Evolutionary conservation across 2,329 filamentous ascomycete species (phyloP), one percentile per base, ranked within the genome.

Genomic region (Talaromyces sp.): DNA sequence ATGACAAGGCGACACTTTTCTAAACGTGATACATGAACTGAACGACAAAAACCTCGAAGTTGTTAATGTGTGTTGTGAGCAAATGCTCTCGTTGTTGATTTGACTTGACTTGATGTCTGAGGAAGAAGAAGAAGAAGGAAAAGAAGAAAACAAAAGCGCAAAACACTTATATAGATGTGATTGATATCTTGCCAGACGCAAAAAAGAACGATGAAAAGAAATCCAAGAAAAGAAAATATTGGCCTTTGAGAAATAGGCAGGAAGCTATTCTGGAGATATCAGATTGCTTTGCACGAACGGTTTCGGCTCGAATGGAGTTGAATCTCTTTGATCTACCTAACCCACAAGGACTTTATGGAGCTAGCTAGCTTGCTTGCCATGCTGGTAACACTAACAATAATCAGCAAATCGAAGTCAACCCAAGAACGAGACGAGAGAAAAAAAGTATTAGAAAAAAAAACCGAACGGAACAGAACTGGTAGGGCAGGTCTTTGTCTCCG

Each of bases 101-200:
- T 52, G 33, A 52, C 48, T 51, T 36, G 31, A 37, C 48, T 52
- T 52, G 48, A 39, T 25, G 17, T 7, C 15, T 5, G 35, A 52
- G 48, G 56, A 17, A 33, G 13, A 43, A 50, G 13, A 43, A 50
- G 46, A 57, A 39, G 36, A 61, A 46, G 28, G 55, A 51, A 37
- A 55, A 61, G 40, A 21, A 58, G 45, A 57, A 58, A 56, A 45
- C 41, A 41, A 57, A 61, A 58, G 61, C 59, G 58, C 57, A 63
- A 60, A 57, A 63, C 56, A 62, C 64, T 65, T 64, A 66, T 67
- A 65, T 62, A 66, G 60, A 63, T 61, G 60, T 55, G 56, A 37
- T 48, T 21, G 28, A 48, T 48, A 17, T 48, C 31, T 55, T 46
- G 40, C 17, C 21, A 21, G 53, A 19, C 31, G 31, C 35, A 13